Percentiles rank a stretch among this genome's conserved stretches.
Conservation (phyloP, 371 early-diverging fungal genomes). For the Choanephora cucurbitarum region DNA sequence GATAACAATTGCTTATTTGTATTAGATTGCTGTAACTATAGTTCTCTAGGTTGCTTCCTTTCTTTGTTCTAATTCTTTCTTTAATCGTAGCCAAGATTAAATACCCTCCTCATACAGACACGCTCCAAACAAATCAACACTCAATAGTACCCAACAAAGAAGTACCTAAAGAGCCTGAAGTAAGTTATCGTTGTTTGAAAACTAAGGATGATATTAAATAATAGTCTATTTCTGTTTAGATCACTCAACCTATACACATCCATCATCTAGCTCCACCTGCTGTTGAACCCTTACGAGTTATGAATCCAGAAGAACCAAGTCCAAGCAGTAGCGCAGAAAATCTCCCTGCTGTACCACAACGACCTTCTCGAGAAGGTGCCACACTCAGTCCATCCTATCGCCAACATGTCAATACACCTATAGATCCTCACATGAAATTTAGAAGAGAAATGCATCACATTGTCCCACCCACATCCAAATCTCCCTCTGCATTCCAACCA, state of each 20-base stretch:
- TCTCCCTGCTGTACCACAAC: slow-evolving; percentile 2
- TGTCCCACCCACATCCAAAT: neutral
- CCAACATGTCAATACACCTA: too few relatives aligned
- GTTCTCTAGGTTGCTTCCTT: neutral
- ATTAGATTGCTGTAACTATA: slow-evolving; percentile 59
- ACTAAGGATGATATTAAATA: too few relatives aligned
- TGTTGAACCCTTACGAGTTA: neutral
- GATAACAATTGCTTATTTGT: slow-evolving; percentile 51
- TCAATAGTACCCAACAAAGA: too few relatives aligned
- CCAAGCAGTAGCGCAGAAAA: neutral
- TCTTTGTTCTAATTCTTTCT: neutral
- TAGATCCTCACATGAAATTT: neutral
- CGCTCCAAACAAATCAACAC: slow-evolving; percentile 1
- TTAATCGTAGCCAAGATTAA: slow-evolving; percentile 56
- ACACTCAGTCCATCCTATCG: neutral
- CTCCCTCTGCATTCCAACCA: neutral
- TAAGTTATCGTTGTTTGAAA: too few relatives aligned
- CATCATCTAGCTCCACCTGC: neutral
- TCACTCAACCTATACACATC: neutral
- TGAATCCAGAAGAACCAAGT: neutral
- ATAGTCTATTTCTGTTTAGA: too few relatives aligned
- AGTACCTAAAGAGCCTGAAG: neutral
- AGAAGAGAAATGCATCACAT: neutral
- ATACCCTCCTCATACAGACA: slow-evolving; percentile 25
- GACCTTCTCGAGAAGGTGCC: slow-evolving; percentile 6